Evolutionary conservation across 2,329 filamentous ascomycete genomes (phyloP), one percentile per base, ranked within the genome.

Genomic region (Penicillium psychrosexuale): DNA sequence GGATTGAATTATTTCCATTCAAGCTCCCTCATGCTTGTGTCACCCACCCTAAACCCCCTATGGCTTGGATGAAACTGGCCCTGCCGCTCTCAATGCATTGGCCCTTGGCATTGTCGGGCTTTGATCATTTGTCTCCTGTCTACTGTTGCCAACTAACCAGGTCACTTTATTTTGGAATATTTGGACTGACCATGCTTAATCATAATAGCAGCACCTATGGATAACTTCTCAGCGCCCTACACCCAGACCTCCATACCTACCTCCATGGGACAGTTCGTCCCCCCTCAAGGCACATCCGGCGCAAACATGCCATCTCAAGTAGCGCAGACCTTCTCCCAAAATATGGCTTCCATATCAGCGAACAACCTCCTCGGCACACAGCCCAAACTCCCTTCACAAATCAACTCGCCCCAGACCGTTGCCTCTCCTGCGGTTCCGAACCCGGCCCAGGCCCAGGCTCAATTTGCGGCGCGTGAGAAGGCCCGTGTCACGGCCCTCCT

Each of bases 401-500:
- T 62, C 33, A 63, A 60, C 15, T 60, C 60, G 6, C 53, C 63
- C 5, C 60, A 61, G 43, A 55, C 43, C 7, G 49, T 31, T 6
- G 43, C 50, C n/a, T 31, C 36, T 8, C n/a, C 48, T 28, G 46
- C 42, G 12, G 50, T 48, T 17, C 58, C 60, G 9, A 48, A 40
- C 24, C 46, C 39, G 8, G 60, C 65, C n/a, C 50, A 47, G 30
- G 58, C 66, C 7, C 69, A 71, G 47, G 68, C 71, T 9, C 68
- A 71, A 42, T 64, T 68, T 22, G 61, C 66, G 22, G 71, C 68
- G 30, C 73, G 77, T 34, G 77, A 80, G 59, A 75, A 75, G 50
- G 74, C 75, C 24, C 76, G 77, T 40, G 76, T 80, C 30, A 64
- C 75, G 1, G 66, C 74, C 8, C 69, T 80, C 7, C 66, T 80